Evolutionary conservation across 768 basidiomycete genomes (phyloP).

Genomic region (Mycena floridula): DNA sequence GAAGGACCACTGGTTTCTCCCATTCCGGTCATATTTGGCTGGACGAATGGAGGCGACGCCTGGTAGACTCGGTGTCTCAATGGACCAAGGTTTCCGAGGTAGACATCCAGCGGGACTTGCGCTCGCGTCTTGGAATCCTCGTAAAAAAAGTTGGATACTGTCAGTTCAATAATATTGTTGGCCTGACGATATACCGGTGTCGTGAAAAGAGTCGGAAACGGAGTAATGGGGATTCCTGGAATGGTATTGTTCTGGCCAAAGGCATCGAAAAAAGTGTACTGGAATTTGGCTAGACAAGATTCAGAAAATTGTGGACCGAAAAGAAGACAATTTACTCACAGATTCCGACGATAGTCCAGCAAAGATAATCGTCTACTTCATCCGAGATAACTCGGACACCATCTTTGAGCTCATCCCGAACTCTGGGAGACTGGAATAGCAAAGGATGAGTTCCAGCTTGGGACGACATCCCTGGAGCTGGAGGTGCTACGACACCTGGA

Average conservation of each 20-base stretch:
- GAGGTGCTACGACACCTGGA: slow-evolving; percentile 59
- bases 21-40: slow-evolving; percentile 35
- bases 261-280: slow-evolving; percentile 91
- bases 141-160: slow-evolving; percentile 86
- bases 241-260: slow-evolving; percentile 74
- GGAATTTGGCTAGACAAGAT: slow-evolving; percentile 70
- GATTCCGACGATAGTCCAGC: slow-evolving; percentile 95
- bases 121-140: slow-evolving; percentile 58
- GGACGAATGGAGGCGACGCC: slow-evolving; percentile 57
- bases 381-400: slow-evolving; percentile 72
- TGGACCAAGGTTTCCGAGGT: slow-evolving; percentile 86
- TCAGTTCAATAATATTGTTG: slow-evolving; percentile 74
- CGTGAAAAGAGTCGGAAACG: slow-evolving; percentile 83
- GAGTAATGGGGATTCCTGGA: slow-evolving; percentile 78
- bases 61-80: slow-evolving; percentile 74
- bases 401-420: slow-evolving; percentile 79
- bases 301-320: slow-evolving; percentile 6
- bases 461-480: slow-evolving; percentile 68
- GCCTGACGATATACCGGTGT: slow-evolving; percentile 68
- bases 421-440: slow-evolving; percentile 71
- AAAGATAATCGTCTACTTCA: slow-evolving; percentile 91
- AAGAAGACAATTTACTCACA: slow-evolving; percentile 63
- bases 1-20: slow-evolving; percentile 24
- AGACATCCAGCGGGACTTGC: slow-evolving; percentile 77
- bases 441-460: slow-evolving; percentile 79